Conservation (phyloP, 106 monocot genomes). For the Posidonia australis region DNA sequence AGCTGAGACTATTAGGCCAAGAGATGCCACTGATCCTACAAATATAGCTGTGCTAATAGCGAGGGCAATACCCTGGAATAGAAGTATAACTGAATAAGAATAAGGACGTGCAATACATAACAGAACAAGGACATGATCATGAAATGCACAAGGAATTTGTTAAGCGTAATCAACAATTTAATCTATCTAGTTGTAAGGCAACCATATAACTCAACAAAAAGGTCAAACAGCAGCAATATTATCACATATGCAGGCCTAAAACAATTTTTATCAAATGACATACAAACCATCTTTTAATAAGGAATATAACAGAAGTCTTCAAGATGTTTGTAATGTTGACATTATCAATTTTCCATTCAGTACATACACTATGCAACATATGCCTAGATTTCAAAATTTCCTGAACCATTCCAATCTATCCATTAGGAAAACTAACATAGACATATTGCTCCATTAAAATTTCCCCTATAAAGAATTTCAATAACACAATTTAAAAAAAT, state of each 20-base stretch:
- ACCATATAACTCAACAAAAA: too few relatives aligned
- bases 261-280: not conserved
- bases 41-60: conserved; percentile 52
- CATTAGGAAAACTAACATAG: too few relatives aligned
- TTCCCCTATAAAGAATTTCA: too few relatives aligned
- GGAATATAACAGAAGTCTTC: not conserved
- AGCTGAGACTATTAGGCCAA: conserved; percentile 88
- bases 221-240: too few relatives aligned
- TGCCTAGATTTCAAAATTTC: not conserved
- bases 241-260: too few relatives aligned
- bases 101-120: too few relatives aligned
- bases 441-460: too few relatives aligned
- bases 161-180: not conserved
- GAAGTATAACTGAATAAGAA: not conserved
- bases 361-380: not conserved
- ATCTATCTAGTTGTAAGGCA: not conserved
- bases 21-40: conserved; percentile 51
- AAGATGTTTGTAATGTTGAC: not conserved
- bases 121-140: not conserved
- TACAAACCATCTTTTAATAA: not conserved
- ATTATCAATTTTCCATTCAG: not conserved
- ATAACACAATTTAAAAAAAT: too few relatives aligned
- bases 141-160: not conserved
- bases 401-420: too few relatives aligned
- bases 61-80: conserved; percentile 60